These are phyloP conservation scores for Verticillium albo-atrum DNA, from an alignment of 2,329 filamentous ascomycete genomes.

Conservation along the genomic window DNA sequence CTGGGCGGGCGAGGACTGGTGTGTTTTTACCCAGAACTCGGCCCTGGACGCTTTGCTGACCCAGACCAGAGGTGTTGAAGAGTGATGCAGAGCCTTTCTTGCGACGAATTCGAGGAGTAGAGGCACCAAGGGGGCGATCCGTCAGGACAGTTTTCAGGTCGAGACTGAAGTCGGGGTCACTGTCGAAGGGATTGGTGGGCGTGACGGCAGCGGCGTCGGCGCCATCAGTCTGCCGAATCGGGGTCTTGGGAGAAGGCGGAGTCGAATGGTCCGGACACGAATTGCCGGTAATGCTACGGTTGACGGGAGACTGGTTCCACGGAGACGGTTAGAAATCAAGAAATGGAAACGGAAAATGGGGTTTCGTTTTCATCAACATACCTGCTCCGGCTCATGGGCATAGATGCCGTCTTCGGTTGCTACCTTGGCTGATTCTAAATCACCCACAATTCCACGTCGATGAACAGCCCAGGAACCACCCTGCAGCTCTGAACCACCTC, in stretches of 20 bases:
- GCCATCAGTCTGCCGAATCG: not conserved
- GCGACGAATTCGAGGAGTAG: slow-evolving; percentile 26
- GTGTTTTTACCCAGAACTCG: not conserved
- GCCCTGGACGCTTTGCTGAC: not conserved
- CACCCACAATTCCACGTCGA: not conserved
- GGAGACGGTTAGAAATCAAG: not conserved
- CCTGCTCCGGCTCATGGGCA: not conserved
- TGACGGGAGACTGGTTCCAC: not conserved
- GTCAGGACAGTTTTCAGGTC: slow-evolving; percentile 33
- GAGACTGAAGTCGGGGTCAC: slow-evolving; percentile 31
- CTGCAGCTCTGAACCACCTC: not conserved
- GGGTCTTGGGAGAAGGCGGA: not conserved
- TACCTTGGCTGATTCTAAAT: not conserved
- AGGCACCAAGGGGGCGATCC: slow-evolving; percentile 28
- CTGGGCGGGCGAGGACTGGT: not conserved
- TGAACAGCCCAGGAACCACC: not conserved
- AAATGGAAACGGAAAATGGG: not conserved
- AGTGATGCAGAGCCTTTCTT: not conserved
- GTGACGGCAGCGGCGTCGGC: not conserved
- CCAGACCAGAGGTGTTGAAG: not conserved
- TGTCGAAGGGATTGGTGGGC: slow-evolving; percentile 22
- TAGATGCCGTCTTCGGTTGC: no score
- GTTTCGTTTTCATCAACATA: not conserved
- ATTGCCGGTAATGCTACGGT: not conserved
- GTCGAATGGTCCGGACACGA: not conserved